Percentiles rank a stretch among this genome's conserved stretches.
These are phyloP conservation scores for Pelargonium fulgidum DNA, from an alignment of 441 rosid genomes.

Conservation along the genomic window DNA sequence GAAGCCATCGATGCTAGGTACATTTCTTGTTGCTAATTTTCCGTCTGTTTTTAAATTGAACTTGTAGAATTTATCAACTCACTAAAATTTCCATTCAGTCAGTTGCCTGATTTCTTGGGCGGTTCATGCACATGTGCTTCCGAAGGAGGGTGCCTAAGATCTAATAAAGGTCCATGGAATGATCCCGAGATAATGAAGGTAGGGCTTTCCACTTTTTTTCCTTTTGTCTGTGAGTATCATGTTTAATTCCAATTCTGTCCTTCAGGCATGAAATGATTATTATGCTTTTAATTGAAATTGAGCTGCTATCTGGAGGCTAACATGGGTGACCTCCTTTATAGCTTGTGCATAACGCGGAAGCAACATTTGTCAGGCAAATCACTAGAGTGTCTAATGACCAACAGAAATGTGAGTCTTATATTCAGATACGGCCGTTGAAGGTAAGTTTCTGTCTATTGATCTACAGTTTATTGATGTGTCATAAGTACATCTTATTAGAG, in stretches of 20 bases:
- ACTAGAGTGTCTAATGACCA: conserved; percentile 46
- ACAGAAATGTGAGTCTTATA: conserved; percentile 39
- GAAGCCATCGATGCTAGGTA: conserved; percentile 84
- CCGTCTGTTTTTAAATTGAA: not conserved
- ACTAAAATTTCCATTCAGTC: conserved; percentile 44
- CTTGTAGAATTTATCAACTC: conserved; percentile 12
- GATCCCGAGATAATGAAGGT: conserved; percentile 92
- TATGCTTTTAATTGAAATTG: conserved; percentile 20
- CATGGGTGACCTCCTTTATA: conserved; percentile 26
- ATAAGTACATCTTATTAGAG: not conserved
- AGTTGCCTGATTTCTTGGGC: conserved; percentile 92
- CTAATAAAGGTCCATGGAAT: conserved; percentile 95
- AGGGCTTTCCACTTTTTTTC: conserved; percentile 13
- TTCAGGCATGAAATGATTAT: conserved; percentile 9
- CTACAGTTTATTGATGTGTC: conserved; percentile 9
- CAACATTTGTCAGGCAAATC: conserved; percentile 53
- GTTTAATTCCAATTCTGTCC: conserved; percentile 13
- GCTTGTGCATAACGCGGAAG: conserved; percentile 64
- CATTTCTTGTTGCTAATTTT: conserved; percentile 20
- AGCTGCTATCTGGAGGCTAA: conserved; percentile 20
- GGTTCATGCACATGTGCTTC: conserved; percentile 81
- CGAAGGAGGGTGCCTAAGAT: conserved; percentile 90
- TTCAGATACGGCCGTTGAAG: conserved; percentile 44
- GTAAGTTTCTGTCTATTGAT: conserved; percentile 27
- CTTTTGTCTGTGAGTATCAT: not conserved